These are phyloP conservation scores for Cyclotella kingstonii DNA, from an alignment of 108 stramenopile genomes.

Conservation along the genomic window DNA sequence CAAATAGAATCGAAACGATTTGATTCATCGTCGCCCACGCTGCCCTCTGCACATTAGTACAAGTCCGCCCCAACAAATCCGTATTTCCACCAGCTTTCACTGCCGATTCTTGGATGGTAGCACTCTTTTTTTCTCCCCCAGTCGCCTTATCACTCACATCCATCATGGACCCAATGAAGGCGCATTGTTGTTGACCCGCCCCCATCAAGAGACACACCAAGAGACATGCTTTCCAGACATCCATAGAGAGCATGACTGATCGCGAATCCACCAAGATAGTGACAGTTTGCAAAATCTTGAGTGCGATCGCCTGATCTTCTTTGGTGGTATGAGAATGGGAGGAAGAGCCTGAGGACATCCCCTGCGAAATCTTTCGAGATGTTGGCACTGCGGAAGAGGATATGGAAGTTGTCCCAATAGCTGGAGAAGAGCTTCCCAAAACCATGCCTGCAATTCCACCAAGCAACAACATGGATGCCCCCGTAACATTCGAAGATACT, in stretches of 20 bases:
- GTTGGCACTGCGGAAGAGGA: too few relatives aligned
- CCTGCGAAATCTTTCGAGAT: neutral
- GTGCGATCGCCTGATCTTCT: constrained; percentile 46
- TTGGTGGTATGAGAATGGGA: constrained; percentile 28
- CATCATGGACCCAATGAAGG: constrained; percentile 3
- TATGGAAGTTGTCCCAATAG: too few relatives aligned
- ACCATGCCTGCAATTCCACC: constrained; percentile 20
- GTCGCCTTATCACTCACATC: neutral
- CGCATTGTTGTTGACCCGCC: constrained; percentile 12
- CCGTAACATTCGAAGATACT: constrained; percentile 15
- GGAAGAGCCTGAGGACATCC: neutral
- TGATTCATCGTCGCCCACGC: constrained; percentile 49
- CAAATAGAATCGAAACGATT: constrained; percentile 39
- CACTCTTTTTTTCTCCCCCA: neutral
- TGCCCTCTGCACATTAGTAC: constrained; percentile 38
- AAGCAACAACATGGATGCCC: constrained; percentile 13
- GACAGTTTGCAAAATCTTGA: constrained; percentile 46
- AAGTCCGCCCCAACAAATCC: constrained; percentile 1
- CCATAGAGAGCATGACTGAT: constrained; percentile 32
- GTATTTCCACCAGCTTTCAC: too few relatives aligned
- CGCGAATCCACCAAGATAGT: constrained; percentile 49
- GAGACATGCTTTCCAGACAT: constrained; percentile 39
- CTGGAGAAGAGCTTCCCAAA: too few relatives aligned
- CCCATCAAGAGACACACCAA: constrained; percentile 45
- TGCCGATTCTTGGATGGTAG: constrained; percentile 5